A percentile compares a stretch with the other conserved stretches of the same genome.
phyloP scores from a whole-genome alignment of 2,329 filamentous ascomycete species.

The Trichoderma afroharzianum region DNA sequence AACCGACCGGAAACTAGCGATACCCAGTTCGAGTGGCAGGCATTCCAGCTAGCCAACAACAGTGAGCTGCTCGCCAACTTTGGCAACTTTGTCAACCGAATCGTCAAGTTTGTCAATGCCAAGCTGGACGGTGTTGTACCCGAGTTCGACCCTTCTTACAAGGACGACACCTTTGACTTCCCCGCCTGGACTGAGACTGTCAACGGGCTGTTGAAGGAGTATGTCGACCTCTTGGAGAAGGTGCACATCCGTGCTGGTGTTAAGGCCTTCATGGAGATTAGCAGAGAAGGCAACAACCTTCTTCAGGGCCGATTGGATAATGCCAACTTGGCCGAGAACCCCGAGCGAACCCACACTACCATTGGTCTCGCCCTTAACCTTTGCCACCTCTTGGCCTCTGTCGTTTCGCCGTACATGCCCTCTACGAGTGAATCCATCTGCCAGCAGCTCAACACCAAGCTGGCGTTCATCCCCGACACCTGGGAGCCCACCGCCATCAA shows the following conservation, averaged over 20 bases:
- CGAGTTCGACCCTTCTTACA: constrained; percentile 52
- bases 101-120: constrained; percentile 72
- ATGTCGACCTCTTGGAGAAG: constrained; percentile 64
- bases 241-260: constrained; percentile 68
- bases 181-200: constrained; percentile 22
- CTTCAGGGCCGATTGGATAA: constrained; percentile 54
- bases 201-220: constrained; percentile 63
- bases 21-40: constrained; percentile 84
- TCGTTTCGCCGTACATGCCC: constrained; percentile 83
- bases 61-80: constrained; percentile 77
- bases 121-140: constrained; percentile 71
- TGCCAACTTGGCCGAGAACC: constrained; percentile 51
- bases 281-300: constrained; percentile 50
- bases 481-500: constrained; percentile 62
- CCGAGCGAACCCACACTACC: constrained; percentile 52
- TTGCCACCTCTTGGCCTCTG: constrained; percentile 73
- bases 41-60: constrained; percentile 83
- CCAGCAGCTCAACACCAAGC: constrained; percentile 62
- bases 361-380: constrained; percentile 80
- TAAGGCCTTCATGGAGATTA: constrained; percentile 63
- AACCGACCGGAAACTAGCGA: constrained; percentile 82
- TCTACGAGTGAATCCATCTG: constrained; percentile 72
- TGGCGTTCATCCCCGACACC: constrained; percentile 50
- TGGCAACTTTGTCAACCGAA: constrained; percentile 70
- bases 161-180: constrained; percentile 50